phyloP scores from a whole-genome alignment of 129 eudicot species.

The Arctium lappa region DNA sequence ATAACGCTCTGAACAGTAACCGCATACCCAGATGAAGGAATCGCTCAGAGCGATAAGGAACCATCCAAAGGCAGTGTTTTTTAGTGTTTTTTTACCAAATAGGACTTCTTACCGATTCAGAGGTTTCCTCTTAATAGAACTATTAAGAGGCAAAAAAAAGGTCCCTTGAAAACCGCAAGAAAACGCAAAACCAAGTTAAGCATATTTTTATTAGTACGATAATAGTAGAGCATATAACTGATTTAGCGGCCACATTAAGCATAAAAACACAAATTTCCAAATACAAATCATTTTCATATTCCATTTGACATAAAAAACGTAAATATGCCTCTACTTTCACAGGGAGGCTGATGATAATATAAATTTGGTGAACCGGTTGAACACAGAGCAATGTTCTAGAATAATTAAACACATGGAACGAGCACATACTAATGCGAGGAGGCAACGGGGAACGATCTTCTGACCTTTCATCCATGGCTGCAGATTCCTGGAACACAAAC shows the following conservation, averaged over 20 bases:
- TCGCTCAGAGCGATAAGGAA: no score
- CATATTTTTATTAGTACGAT: neutral
- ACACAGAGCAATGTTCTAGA: neutral
- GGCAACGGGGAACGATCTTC: conserved; percentile 39
- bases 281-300: neutral
- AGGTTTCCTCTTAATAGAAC: no score
- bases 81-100: no score
- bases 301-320: neutral
- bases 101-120: no score
- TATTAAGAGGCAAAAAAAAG: neutral
- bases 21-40: no score
- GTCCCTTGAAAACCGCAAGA: neutral
- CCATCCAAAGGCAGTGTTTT: no score
- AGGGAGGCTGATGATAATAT: neutral
- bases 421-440: conserved; percentile 58
- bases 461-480: conserved; percentile 52
- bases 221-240: neutral
- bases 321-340: neutral
- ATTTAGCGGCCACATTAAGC: neutral
- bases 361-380: neutral
- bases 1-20: no score
- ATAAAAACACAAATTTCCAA: neutral
- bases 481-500: conserved; percentile 10
- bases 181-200: neutral
- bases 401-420: neutral